phyloP scores from a whole-genome alignment of 2,329 filamentous ascomycete genomes.

The Trichoderma sp. region DNA sequence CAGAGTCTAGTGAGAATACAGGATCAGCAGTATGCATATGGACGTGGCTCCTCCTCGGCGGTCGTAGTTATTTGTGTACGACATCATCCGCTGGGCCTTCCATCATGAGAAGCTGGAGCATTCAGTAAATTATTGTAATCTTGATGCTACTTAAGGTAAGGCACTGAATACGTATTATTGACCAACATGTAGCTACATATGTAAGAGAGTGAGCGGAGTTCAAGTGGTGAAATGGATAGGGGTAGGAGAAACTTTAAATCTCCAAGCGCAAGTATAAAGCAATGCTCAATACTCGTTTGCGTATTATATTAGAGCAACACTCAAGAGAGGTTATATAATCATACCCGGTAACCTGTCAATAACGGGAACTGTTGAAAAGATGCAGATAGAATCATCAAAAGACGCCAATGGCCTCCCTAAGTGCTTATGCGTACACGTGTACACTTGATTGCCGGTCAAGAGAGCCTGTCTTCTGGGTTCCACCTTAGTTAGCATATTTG shows the following conservation, averaged over 20 bases:
- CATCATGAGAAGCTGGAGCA: not conserved
- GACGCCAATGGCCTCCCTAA: not conserved
- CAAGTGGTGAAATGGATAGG: not conserved
- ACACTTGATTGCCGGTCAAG: not conserved
- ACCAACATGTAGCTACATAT: not conserved
- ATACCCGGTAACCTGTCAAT: not conserved
- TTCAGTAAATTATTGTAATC: not conserved
- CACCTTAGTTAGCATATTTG: not conserved
- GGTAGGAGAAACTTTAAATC: not conserved
- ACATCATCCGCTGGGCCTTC: not conserved
- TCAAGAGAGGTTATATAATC: not conserved
- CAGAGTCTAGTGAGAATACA: not conserved
- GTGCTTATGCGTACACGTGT: not conserved
- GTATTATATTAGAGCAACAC: not conserved
- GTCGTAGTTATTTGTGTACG: not conserved
- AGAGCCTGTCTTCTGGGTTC: not conserved
- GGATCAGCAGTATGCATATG: not conserved
- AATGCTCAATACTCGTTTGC: not conserved
- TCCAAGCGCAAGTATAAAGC: not conserved
- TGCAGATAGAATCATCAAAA: not conserved
- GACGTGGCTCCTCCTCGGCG: not conserved
- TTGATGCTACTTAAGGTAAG: not conserved
- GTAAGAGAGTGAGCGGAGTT: not conserved
- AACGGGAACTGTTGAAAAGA: not conserved
- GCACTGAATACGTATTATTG: rapidly evolving